Base-by-base conservation (phyloP, 2,329 filamentous ascomycete genomes). In the Colletotrichum sansevieriae region DNA sequence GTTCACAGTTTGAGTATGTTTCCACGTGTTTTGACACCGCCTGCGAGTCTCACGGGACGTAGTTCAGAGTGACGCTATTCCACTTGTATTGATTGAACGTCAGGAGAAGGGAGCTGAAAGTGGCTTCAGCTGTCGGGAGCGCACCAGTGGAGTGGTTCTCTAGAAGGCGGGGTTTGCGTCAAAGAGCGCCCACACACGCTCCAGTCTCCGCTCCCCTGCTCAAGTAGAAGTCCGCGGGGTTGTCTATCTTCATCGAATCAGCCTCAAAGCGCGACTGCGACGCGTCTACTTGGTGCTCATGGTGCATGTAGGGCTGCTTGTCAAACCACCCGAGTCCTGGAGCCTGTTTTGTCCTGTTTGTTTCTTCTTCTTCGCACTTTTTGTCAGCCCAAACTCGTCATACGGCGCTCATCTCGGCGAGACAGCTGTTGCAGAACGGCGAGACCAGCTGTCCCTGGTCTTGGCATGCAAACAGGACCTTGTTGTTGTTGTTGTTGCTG, bases 391-490 rank as follows among this genome's bases (percentile, higher is more conserved):
- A 13, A 41, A 37, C 2, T 33, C 35, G 29, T 22, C 11, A 7
- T 55, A 41, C 11, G 10, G 35, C 51, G 20, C 51, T 15, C 29
- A 54, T 18, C 15, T 18, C 18, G 10, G 29, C 51, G 35, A 41
- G 12, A 9, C 52, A 10, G n/a, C 18, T 6, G 35, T 55, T 55
- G 52, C 29, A 55, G 18, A 41, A 39, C 4, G n/a, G 33, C 37
- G 25, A 39, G 33, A 20, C 51, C 1, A 49, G 3, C 25, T 41
- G 33, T 59, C 43, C 22, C 35, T 5, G 41, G 29, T 59, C 57
- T 59, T 47, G 43, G 44, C 57, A 29, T 12, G 18, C 29, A 49
- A 25, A 61, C 58, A 61, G 44, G 22, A 18, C 33, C 20, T 10
- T 22, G 20, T 12, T 20, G 33, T 29, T 41, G 46, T 22, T 13